Base-by-base conservation (phyloP, 75 land plant species). In the Adiantum capillusveneris region DNA sequence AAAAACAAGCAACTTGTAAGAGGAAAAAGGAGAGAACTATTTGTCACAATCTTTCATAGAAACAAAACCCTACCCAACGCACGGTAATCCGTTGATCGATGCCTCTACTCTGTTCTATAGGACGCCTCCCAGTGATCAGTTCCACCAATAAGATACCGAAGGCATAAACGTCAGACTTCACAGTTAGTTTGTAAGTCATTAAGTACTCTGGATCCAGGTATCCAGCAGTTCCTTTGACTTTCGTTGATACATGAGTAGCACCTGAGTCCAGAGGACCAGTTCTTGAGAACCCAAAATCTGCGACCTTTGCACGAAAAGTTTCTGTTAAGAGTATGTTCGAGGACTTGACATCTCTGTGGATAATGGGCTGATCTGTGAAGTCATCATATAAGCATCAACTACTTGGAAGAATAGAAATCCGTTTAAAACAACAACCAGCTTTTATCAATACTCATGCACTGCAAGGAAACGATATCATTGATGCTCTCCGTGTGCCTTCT, bases 151-250 rank as follows among this genome's bases (percentile, higher is more conserved):
- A 55, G 36, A 92, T 69, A 13, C 97, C 97, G 70, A 88, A 92
- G 43, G 97, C 89, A 59, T 75, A 88, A 9, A 93, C 98, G 67
- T 94, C 98, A 54, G 96, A 90, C 63, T 94, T 93, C 31, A 78
- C 57, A 29, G 86, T 89, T 48, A 94, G 81, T 60, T 84, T 79
- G 65, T 86, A 84, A 11, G 98, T 94, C 48, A 67, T 85, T 76
- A 94, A 59, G 61, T 94, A 94, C 63, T 94, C 96, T 6, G 98
- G 98, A 59, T 94, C 98, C 45, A 94, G 75, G 58, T 94, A 94
- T 7, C 98, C 98, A 36, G 89, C 87, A 26, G 98, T 94, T 53
- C 98, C 98, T 65, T 90, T 94, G 19, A 94, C 88, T 71, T 85
- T 76, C 13, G 98, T 89, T 63, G 79, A 76, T 21, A 94, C 77